Conservation (phyloP, 345 rosid genomes). For the Salix exigua region DNA sequence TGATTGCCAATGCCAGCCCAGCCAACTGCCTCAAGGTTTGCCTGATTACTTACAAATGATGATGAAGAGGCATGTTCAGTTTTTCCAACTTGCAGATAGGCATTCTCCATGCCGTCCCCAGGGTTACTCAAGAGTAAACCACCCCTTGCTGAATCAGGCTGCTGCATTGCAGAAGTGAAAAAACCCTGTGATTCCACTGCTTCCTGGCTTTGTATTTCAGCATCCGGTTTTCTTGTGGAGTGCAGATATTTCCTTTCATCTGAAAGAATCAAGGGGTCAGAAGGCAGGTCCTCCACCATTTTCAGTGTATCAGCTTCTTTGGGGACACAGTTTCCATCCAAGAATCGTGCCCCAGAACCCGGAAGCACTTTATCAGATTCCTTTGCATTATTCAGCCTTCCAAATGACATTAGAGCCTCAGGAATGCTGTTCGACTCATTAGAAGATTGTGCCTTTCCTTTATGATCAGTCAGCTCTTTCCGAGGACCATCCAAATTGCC, state of each 20-base stretch:
- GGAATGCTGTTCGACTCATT: slow-evolving; percentile 38
- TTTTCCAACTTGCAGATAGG: slow-evolving; percentile 34
- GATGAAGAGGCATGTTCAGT: slow-evolving; percentile 34
- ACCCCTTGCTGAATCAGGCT: slow-evolving; percentile 38
- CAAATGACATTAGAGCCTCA: slow-evolving; percentile 44
- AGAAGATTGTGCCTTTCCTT: slow-evolving; percentile 42
- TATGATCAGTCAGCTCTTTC: slow-evolving; percentile 47
- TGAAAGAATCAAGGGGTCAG: slow-evolving; percentile 30
- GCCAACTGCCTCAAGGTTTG: slow-evolving; percentile 42
- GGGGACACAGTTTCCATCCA: slow-evolving; percentile 39
- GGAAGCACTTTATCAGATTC: slow-evolving; percentile 33
- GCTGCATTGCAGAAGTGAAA: slow-evolving; percentile 25
- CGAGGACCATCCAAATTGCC: slow-evolving; percentile 47
- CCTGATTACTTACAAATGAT: slow-evolving; percentile 36
- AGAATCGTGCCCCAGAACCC: slow-evolving; percentile 46
- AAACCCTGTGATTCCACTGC: slow-evolving; percentile 36
- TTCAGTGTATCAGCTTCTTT: slow-evolving; percentile 46
- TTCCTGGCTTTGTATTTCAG: slow-evolving; percentile 48
- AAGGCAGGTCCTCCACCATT: slow-evolving; percentile 33
- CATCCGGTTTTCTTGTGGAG: slow-evolving; percentile 39
- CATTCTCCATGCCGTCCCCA: slow-evolving; percentile 34
- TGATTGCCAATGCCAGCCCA: slow-evolving; percentile 43
- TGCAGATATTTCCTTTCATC: slow-evolving; percentile 49
- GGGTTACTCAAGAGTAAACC: slow-evolving; percentile 23
- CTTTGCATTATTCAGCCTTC: slow-evolving; percentile 42